These are phyloP conservation scores for Clohesyomyces aquaticus DNA, from an alignment of 495 filamentous ascomycete species.

Conservation along the genomic window DNA sequence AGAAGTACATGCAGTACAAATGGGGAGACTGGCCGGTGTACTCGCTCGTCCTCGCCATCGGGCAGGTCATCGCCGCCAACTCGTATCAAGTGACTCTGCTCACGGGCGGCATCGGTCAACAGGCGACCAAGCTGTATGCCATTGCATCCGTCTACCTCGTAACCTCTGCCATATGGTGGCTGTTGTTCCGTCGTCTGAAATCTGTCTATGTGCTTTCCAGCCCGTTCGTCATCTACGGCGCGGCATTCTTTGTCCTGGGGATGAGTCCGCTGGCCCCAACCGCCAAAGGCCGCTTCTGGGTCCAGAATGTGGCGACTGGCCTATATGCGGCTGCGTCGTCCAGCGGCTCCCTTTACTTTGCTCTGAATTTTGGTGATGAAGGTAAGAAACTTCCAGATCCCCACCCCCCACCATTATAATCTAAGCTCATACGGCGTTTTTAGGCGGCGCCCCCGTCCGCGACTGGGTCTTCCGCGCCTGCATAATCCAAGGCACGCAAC, in stretches of 20 bases:
- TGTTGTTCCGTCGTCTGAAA: conserved; percentile 59
- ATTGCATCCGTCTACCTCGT: conserved; percentile 65
- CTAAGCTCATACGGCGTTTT: no score
- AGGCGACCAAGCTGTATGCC: conserved; percentile 64
- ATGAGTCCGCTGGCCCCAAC: conserved; percentile 59
- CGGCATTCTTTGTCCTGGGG: conserved; percentile 67
- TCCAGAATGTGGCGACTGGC: conserved; percentile 62
- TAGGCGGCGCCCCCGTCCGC: conserved; percentile 58
- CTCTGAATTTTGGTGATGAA: conserved; percentile 70
- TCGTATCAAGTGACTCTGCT: conserved; percentile 71
- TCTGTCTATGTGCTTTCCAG: conserved; percentile 61
- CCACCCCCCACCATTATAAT: no score
- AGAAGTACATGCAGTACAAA: conserved; percentile 49
- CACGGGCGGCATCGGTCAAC: conserved; percentile 61
- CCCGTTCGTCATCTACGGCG: conserved; percentile 65
- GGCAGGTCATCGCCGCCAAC: conserved; percentile 69
- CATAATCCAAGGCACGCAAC: conserved; percentile 65
- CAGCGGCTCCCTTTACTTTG: conserved; percentile 65
- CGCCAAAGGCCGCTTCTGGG: conserved; percentile 51
- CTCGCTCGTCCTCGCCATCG: conserved; percentile 68
- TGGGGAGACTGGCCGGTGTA: conserved; percentile 72
- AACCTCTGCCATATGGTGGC: conserved; percentile 66
- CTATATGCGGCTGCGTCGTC: conserved; percentile 64
- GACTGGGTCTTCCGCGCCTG: conserved; percentile 69
- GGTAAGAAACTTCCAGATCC: conserved; percentile 33